Conservation (phyloP, 2,329 filamentous ascomycete species). For the Ophiostoma tasmaniense region DNA sequence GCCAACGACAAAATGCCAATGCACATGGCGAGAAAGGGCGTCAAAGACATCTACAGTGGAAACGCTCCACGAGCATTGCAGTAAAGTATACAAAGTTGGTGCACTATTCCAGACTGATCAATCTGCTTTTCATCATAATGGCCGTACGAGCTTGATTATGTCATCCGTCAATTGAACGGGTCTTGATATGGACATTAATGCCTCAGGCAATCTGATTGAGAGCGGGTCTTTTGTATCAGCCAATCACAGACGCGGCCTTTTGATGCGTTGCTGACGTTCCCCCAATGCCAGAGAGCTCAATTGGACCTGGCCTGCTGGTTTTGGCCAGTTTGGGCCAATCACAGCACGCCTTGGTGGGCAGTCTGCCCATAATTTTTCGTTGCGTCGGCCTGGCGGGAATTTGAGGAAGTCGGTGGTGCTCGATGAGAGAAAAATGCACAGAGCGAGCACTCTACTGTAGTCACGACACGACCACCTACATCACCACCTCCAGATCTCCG, state of each 20-base stretch:
- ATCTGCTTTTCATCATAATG: background rate
- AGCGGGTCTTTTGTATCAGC: constrained; percentile 11
- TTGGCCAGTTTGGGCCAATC: background rate
- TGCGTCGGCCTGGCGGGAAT: constrained; percentile 22
- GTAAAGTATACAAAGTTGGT: background rate
- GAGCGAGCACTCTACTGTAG: background rate
- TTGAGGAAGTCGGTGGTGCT: constrained; percentile 18
- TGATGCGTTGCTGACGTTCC: constrained; percentile 12
- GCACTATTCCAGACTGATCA: background rate
- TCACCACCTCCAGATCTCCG: background rate
- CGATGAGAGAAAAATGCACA: background rate
- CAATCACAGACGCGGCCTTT: constrained; percentile 21
- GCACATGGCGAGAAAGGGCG: background rate
- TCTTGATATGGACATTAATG: background rate
- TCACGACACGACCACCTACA: background rate
- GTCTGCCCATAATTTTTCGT: constrained; percentile 6
- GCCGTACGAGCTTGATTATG: too few species aligned
- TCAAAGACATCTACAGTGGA: background rate
- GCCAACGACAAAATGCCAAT: background rate
- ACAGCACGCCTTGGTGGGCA: background rate
- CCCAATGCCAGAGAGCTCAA: constrained; percentile 9
- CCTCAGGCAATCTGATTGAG: constrained; percentile 14
- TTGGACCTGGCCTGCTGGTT: background rate
- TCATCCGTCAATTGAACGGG: too few species aligned
- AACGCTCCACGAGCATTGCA: background rate